Evolutionary conservation across 140 eudicot species (phyloP).

Genomic region (Anethum foeniculum): DNA sequence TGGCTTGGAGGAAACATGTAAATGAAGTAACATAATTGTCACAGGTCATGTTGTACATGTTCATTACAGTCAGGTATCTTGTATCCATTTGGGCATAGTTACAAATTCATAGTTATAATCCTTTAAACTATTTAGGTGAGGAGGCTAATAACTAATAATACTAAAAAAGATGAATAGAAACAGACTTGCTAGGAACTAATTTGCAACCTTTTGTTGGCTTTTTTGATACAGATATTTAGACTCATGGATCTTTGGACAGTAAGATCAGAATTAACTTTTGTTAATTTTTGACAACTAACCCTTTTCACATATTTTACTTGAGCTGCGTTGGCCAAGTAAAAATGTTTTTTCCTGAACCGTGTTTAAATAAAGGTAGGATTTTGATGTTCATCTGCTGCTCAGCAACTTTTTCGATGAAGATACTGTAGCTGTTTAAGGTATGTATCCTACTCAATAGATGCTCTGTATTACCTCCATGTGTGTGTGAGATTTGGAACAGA

Average conservation of each 20-base stretch:
- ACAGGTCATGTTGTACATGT: conserved; percentile 27
- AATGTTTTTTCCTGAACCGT: conserved; percentile 24
- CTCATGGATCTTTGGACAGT: conserved; percentile 41
- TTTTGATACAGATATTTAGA: conserved; percentile 48
- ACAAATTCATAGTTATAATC: conserved; percentile 11
- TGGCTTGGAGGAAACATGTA: conserved; percentile 49
- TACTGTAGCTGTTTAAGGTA: conserved; percentile 3
- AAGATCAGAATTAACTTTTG: conserved; percentile 32
- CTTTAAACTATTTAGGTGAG: conserved; percentile 17
- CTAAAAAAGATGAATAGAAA: conserved; percentile 1
- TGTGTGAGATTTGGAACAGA: not conserved
- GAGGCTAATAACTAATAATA: conserved; percentile 21
- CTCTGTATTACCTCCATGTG: not conserved
- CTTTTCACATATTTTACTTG: conserved; percentile 40
- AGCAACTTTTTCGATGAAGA: conserved; percentile 17
- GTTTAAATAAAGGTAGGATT: conserved; percentile 21
- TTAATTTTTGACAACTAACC: conserved; percentile 52
- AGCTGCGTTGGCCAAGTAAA: conserved; percentile 36
- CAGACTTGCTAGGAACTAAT: conserved; percentile 34
- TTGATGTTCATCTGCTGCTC: conserved; percentile 40
- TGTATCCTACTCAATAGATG: not conserved
- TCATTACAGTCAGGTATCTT: conserved; percentile 20
- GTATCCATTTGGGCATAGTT: conserved; percentile 39
- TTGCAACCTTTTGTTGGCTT: conserved; percentile 44
- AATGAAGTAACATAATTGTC: conserved; percentile 20